Evolutionary conservation across 495 filamentous ascomycete genomes (phyloP), one percentile per base, ranked within the genome.

Genomic region (Bacidia gigantensis): DNA sequence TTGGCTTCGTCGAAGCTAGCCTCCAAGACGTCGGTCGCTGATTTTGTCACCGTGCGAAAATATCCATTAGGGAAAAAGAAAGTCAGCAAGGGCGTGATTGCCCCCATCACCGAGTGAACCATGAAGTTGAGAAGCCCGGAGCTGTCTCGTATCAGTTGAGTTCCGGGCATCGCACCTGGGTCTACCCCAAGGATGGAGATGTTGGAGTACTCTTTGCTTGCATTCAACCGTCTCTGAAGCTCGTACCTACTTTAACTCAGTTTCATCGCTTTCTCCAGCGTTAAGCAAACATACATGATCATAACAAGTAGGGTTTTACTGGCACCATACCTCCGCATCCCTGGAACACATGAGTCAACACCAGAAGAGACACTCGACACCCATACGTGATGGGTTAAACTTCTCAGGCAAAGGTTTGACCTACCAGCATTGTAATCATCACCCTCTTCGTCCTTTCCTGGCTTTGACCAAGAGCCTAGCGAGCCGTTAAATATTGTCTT

Each of bases 221-320:
- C 23, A 29, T 9, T 18, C 14, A 49, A 25, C 24, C 46, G 46
- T 11, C 46, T 18, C 26, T 49, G 46, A 26, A 49, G 26, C 46
- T 49, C 46, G 25, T 26, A 26, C 46, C 46, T 29, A 9, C 7
- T 14, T 21, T 22, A 20, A 22, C 2, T 47, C 45, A 25, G 18
- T 20, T 14, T 47, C 2, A 12, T 47, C 24, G n/a, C n/a, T n/a
- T n/a, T n/a, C n/a, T n/a, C n/a, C n/a, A n/a, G n/a, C n/a, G n/a
- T n/a, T n/a, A n/a, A n/a, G n/a, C n/a, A n/a, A 22, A 29, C 46
- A 3, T 35, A 26, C 46, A 49, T 49, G 22, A 49, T 29, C 46
- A 49, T 49, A 14, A 49, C 26, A 18, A 49, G 12, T 14, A 49
- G 23, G n/a, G 46, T 49, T 25, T 49, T 49, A 21, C 46, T 49